Evolutionary conservation across 768 basidiomycete species (phyloP).

Genomic region (Termitomyces heimii): DNA sequence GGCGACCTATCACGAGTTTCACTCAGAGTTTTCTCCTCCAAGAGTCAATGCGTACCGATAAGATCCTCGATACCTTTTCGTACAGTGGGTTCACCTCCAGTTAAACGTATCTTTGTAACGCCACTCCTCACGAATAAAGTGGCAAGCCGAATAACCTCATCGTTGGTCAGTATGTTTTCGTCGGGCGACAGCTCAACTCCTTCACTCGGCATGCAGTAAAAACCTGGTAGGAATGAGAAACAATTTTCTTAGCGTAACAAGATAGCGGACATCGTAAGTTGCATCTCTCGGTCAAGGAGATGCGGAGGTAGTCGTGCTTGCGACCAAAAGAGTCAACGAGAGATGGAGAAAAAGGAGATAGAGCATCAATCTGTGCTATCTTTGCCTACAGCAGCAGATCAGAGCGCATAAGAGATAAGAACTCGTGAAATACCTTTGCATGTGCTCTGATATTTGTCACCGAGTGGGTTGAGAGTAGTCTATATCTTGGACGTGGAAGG

Average conservation of each 20-base stretch:
- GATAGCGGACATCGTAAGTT: slow-evolving; percentile 67
- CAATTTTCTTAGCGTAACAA: neutral
- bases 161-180: slow-evolving; percentile 64
- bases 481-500: neutral
- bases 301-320: slow-evolving; percentile 81
- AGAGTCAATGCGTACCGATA: slow-evolving; percentile 40
- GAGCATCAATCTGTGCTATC: slow-evolving; percentile 49
- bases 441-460: slow-evolving; percentile 11
- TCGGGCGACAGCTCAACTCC: slow-evolving; percentile 72
- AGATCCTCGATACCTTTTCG: slow-evolving; percentile 69
- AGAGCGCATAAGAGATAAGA: neutral
- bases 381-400: slow-evolving; percentile 34
- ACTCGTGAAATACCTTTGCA: slow-evolving; percentile 11
- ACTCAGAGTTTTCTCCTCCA: neutral
- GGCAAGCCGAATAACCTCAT: slow-evolving; percentile 70
- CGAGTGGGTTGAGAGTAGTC: slow-evolving; percentile 10
- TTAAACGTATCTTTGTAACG: slow-evolving; percentile 82
- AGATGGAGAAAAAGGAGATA: slow-evolving; percentile 40
- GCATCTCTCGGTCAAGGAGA: slow-evolving; percentile 81
- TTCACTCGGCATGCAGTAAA: slow-evolving; percentile 88
- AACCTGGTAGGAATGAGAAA: slow-evolving; percentile 43
- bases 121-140: slow-evolving; percentile 75
- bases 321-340: slow-evolving; percentile 65
- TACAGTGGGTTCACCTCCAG: slow-evolving; percentile 85
- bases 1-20: slow-evolving; percentile 35